Conservation (phyloP, 768 basidiomycete genomes). For the Rhodotorula toruloides region DNA sequence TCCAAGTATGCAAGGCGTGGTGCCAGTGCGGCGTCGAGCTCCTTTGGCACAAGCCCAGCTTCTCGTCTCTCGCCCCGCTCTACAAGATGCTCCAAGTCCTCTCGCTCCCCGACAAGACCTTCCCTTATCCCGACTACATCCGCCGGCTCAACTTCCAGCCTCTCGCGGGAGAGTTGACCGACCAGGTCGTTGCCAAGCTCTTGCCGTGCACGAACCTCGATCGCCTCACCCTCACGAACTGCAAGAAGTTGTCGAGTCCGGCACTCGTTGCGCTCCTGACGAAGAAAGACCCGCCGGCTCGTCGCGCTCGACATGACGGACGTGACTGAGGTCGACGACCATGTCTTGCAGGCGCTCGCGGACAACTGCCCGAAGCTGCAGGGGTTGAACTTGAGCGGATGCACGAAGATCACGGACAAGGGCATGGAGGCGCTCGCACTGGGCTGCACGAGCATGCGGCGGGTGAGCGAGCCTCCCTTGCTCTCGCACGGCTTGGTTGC, state of each 20-base stretch:
- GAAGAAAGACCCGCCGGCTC: constrained; percentile 63
- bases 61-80: constrained; percentile 65
- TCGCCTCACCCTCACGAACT: constrained; percentile 85
- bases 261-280: constrained; percentile 68
- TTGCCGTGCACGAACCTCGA: constrained; percentile 71
- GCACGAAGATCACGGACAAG: constrained; percentile 69
- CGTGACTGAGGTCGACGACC: constrained; percentile 75
- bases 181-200: constrained; percentile 66
- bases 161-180: constrained; percentile 64
- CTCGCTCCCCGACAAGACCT: constrained; percentile 58
- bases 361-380: constrained; percentile 72
- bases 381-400: constrained; percentile 84
- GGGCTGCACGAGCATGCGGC: constrained; percentile 69
- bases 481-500: not conserved
- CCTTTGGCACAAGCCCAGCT: constrained; percentile 83
- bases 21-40: constrained; percentile 93
- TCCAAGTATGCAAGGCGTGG: constrained; percentile 84
- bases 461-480: no score
- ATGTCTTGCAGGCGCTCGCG: constrained; percentile 68
- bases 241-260: constrained; percentile 69
- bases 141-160: constrained; percentile 83
- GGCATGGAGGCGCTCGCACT: constrained; percentile 71
- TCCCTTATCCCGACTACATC: constrained; percentile 80
- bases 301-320: constrained; percentile 87
- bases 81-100: constrained; percentile 73